These are phyloP conservation scores for Hypomyces perniciosus DNA, from an alignment of 2,329 filamentous ascomycete genomes.

Conservation along the genomic window DNA sequence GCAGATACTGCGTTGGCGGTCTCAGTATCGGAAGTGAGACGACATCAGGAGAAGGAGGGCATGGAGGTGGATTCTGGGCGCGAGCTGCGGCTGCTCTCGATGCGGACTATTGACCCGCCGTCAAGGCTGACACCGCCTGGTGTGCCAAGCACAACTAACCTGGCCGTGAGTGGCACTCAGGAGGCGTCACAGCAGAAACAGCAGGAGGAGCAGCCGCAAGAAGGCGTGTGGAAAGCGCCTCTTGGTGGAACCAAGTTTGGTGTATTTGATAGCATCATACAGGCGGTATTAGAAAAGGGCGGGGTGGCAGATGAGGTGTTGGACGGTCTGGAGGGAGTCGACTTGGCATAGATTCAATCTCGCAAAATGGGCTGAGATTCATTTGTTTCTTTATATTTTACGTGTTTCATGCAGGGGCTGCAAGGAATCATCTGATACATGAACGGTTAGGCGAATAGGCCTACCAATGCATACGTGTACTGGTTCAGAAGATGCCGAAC, in stretches of 20 bases:
- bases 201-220: conserved; percentile 50
- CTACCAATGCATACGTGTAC: conserved; percentile 4
- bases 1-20: conserved; percentile 85
- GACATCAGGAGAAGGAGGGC: conserved; percentile 17
- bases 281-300: conserved; percentile 67
- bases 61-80: conserved; percentile 39
- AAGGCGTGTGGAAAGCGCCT: conserved; percentile 81
- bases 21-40: conserved; percentile 56
- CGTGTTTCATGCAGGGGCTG: background rate
- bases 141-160: conserved; percentile 58
- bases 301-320: conserved; percentile 85
- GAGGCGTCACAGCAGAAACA: conserved; percentile 32
- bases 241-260: conserved; percentile 74
- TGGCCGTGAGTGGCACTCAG: conserved; percentile 40
- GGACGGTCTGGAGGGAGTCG: conserved; percentile 70
- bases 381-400: background rate
- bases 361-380: background rate
- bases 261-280: conserved; percentile 67
- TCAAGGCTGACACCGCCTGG: conserved; percentile 67
- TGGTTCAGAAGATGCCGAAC: conserved; percentile 67
- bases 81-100: conserved; percentile 56
- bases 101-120: conserved; percentile 69
- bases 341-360: conserved; percentile 46
- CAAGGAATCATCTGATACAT: background rate
- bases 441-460: background rate